phyloP scores from a whole-genome alignment of 2,329 filamentous ascomycete genomes.

The Thelonectria rubi region DNA sequence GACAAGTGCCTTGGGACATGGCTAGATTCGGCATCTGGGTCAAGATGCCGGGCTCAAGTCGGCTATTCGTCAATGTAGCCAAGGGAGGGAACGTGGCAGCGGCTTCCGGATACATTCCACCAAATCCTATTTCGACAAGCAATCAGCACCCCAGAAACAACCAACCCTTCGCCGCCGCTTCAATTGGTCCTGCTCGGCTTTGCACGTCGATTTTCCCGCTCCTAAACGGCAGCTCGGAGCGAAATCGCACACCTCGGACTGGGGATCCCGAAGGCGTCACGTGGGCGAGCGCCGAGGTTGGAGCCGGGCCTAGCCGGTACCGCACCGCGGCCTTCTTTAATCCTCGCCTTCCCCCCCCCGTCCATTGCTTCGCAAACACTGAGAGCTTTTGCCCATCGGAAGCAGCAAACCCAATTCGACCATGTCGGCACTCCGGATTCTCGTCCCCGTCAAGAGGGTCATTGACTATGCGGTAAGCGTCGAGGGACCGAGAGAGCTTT shows the following conservation, averaged over 20 bases:
- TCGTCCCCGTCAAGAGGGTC: constrained; percentile 84
- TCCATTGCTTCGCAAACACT: neutral
- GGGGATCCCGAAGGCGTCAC: constrained; percentile 42
- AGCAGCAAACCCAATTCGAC: constrained; percentile 27
- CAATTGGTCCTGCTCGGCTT: constrained; percentile 22
- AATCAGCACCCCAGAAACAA: no score
- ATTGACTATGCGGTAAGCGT: constrained; percentile 82
- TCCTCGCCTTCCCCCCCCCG: constrained; percentile 20
- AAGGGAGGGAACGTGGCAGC: neutral
- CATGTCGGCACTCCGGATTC: constrained; percentile 75
- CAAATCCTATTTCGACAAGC: no score
- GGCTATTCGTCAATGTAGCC: constrained; percentile 18
- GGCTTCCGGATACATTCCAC: no score
- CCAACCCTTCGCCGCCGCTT: neutral
- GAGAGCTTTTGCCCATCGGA: neutral
- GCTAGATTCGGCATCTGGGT: constrained; percentile 19
- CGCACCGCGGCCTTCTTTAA: constrained; percentile 38
- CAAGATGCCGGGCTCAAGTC: constrained; percentile 19
- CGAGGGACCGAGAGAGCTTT: neutral
- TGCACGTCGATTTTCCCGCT: constrained; percentile 6
- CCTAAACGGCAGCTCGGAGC: constrained; percentile 24
- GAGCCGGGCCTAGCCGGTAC: constrained; percentile 56
- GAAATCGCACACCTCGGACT: constrained; percentile 31
- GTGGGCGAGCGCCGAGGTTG: constrained; percentile 53
- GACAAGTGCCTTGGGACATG: neutral